Evolutionary conservation across 2,329 filamentous ascomycete species (phyloP), one percentile per base, ranked within the genome.

Genomic region (Fusarium sp.): DNA sequence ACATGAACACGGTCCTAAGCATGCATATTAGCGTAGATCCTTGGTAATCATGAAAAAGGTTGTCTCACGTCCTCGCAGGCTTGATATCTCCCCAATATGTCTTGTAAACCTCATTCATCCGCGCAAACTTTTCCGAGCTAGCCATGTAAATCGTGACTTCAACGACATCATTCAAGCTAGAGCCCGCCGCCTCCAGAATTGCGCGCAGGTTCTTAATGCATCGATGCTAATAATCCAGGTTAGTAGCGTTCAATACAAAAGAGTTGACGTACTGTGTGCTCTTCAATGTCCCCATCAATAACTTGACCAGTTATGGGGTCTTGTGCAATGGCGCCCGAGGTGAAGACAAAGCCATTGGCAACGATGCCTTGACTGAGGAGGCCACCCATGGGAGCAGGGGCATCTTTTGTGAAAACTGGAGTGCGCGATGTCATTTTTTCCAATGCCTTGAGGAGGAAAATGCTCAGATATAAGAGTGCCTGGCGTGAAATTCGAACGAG

Each of bases 81-180:
- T 58, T 58, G 9, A 27, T 6, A 27, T 58, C 33, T n/a, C 54
- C 54, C 54, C 54, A 58, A 22, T 58, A 58, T 25, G 16, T 58
- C 33, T 58, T 58, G 6, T 58, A 36, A 27, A 58, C 54, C 33
- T 38, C 14, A 25, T 38, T 58, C 33, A 58, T 58, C 2, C 33
- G 20, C 1, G 33, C n/a, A 36, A 58, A 38, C 54, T 29, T 58
- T 36, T 58, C 54, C 4, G 22, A 58, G 6, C 14, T 58, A 4
- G 20, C 33, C 54, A 58, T 58, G 11, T 58, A 38, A 27, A 58
- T 58, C 33, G 54, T 38, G 0, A 38, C 54, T 3, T 58, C 33
- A 18, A 58, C 13, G 1, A 58, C 54, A 27, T 38, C 33, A 13
- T 58, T 36, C 6, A 58, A 4, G 10, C 54, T 38, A 1, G 33